Percentiles rank a stretch among this genome's conserved stretches.
Evolutionary conservation across 768 basidiomycete species (phyloP).

Genomic region (Galerina sulciceps): DNA sequence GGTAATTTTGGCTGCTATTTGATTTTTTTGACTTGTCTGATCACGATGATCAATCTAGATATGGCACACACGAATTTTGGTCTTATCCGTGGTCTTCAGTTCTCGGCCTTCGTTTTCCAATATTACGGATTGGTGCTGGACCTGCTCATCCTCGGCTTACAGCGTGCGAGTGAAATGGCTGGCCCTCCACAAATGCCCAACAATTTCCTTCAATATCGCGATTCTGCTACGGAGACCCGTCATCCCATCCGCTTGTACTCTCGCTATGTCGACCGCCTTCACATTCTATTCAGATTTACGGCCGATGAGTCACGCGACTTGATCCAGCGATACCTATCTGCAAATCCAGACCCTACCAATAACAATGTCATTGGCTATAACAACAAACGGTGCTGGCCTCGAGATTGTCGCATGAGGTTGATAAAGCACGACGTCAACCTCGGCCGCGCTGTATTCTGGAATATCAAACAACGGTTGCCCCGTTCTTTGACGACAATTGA

Average conservation of each 20-base stretch:
- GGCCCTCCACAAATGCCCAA: conserved; percentile 98
- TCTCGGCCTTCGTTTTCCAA: conserved; percentile 99
- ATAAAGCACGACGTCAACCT: conserved; percentile 99
- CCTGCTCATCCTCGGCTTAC: conserved; percentile 93
- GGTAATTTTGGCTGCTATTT: conserved; percentile 31
- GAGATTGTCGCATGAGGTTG: conserved; percentile 98
- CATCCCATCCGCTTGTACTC: conserved; percentile 99
- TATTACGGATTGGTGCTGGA: conserved; percentile 97
- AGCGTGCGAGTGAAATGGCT: conserved; percentile 98
- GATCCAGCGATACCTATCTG: conserved; percentile 96
- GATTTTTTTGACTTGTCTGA: not conserved
- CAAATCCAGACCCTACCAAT: conserved; percentile 98
- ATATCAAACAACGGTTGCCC: conserved; percentile 96
- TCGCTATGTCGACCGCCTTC: conserved; percentile 92
- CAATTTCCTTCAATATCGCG: conserved; percentile 97
- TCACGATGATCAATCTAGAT: conserved; percentile 37
- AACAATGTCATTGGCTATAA: conserved; percentile 99
- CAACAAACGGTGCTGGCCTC: conserved; percentile 99
- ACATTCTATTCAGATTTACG: conserved; percentile 96
- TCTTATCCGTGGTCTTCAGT: conserved; percentile 96
- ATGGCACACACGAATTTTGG: conserved; percentile 99
- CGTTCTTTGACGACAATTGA: conserved; percentile 97
- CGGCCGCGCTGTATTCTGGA: conserved; percentile 98
- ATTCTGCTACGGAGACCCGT: conserved; percentile 91
- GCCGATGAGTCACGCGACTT: conserved; percentile 97